Evolutionary conservation across 148 eudicot genomes (phyloP).

Genomic region (Chenopodium berlandieri): DNA sequence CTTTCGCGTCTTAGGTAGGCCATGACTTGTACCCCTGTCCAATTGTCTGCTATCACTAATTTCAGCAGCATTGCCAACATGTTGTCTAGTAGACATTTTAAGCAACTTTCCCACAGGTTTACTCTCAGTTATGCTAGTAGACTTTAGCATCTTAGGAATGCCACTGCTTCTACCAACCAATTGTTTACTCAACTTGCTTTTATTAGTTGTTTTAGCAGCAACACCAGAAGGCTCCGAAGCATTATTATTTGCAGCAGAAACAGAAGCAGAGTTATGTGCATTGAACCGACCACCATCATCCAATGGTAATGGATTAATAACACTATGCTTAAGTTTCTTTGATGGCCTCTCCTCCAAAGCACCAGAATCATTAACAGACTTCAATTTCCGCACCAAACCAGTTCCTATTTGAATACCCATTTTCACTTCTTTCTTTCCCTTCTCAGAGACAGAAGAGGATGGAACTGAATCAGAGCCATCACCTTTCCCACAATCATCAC

Average conservation of each 20-base stretch:
- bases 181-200: slow-evolving; percentile 20
- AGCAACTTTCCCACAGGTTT: slow-evolving; percentile 33
- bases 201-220: slow-evolving; percentile 25
- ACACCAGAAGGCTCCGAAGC: background rate
- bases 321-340: slow-evolving; percentile 41
- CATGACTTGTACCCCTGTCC: slow-evolving; percentile 21
- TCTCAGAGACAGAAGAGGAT: slow-evolving; percentile 1
- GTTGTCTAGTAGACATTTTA: slow-evolving; percentile 23
- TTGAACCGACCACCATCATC: slow-evolving; percentile 17
- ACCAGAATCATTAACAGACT: slow-evolving; percentile 15
- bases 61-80: background rate
- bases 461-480: background rate
- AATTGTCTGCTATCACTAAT: slow-evolving; percentile 18
- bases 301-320: background rate
- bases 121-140: slow-evolving; percentile 17
- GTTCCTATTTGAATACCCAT: slow-evolving; percentile 4
- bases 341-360: slow-evolving; percentile 23
- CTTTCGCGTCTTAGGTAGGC: slow-evolving; percentile 21
- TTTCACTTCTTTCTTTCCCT: background rate
- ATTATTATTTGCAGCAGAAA: slow-evolving; percentile 25
- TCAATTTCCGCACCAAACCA: slow-evolving; percentile 17
- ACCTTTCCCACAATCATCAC: slow-evolving; percentile 25
- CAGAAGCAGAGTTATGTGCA: slow-evolving; percentile 10
- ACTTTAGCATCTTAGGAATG: slow-evolving; percentile 19
- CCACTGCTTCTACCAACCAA: slow-evolving; percentile 24